Evolutionary conservation across 2,329 filamentous ascomycete species (phyloP), one percentile per base, ranked within the genome.

Genomic region (Cladosporium austrohemisphaericum): DNA sequence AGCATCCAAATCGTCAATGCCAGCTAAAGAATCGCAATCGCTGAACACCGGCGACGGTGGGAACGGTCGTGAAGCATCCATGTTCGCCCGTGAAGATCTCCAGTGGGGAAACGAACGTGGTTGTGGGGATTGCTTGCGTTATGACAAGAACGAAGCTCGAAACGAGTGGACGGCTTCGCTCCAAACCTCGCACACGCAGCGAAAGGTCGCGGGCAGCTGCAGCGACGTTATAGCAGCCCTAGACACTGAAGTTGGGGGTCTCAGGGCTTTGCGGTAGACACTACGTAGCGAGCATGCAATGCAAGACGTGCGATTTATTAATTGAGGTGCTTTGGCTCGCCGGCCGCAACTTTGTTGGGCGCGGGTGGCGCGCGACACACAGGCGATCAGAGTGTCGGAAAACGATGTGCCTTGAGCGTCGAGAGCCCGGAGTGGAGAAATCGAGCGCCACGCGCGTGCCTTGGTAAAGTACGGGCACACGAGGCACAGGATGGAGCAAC

Each of bases 1-100:
- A 8, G 63, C 63, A 41, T 67, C 63, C 25, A 66, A 55, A 41
- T 64, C 62, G 11, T 63, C 59, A 19, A 59, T 60, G 36, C 54
- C 59, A 41, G 56, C 60, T 16, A 66, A 55, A 25, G 59, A 60
- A 36, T 65, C 61, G 54, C 56, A 61, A 19, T 50, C 51, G 53
- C 62, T 66, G n/a, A 58, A 54, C 8, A 60, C 55, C 16, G 62
- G 62, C 29, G 63, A 65, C 25, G 59, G 56, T 16, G 57, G 60
- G 20, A 51, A 52, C 5, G 38, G 32, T 16, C 33, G 47, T 31
- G 37, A 36, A n/a, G 25, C 40, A 37, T 50, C 47, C 47, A 50
- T 50, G 20, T n/a, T 31, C 22, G 18, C 19, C 22, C 32, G 37
- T 43, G 37, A 50, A 29, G 44, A 47, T 47, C 44, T n/a, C n/a